Evolutionary conservation across 1,284 basidiomycete species (phyloP).

Genomic region (Rhizopogon parksii): DNA sequence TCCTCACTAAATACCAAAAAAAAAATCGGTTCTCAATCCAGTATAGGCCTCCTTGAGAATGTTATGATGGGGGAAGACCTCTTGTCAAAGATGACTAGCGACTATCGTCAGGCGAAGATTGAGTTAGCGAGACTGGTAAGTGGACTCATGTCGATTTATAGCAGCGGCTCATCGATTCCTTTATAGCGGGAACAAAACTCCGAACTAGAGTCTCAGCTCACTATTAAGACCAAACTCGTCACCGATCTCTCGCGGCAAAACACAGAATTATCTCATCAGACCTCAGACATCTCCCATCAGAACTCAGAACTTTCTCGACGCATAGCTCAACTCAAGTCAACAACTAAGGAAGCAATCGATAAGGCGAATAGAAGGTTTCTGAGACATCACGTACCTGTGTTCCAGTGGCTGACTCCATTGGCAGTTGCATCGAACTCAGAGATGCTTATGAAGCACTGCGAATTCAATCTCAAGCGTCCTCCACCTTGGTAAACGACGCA

Average conservation of each 20-base stretch:
- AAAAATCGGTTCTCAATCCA: slow-evolving; percentile 4
- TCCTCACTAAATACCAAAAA: slow-evolving; percentile 7
- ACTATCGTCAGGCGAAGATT: slow-evolving; percentile 3
- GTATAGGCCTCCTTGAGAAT: not conserved
- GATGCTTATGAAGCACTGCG: slow-evolving; percentile 21
- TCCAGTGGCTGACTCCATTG: not conserved
- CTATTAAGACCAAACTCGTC: slow-evolving; percentile 15
- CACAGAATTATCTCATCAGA: not conserved
- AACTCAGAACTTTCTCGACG: slow-evolving; percentile 7
- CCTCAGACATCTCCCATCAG: not conserved
- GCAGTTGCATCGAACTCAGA: slow-evolving; percentile 21
- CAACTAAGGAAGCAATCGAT: slow-evolving; percentile 17
- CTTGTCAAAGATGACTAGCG: not conserved
- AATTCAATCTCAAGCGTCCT: slow-evolving; percentile 10
- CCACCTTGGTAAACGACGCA: slow-evolving; percentile 17
- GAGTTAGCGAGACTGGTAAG: slow-evolving; percentile 15
- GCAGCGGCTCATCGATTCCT: not conserved
- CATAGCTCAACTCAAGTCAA: slow-evolving; percentile 13
- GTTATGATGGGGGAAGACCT: not conserved
- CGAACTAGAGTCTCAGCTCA: slow-evolving; percentile 16
- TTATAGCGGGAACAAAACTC: slow-evolving; percentile 16
- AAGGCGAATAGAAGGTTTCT: slow-evolving; percentile 17
- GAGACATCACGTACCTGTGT: not conserved
- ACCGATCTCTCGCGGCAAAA: slow-evolving; percentile 5
- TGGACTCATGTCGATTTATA: not conserved